phyloP scores from a whole-genome alignment of 2,329 filamentous ascomycete species.

The Aspergillus ochraceus region DNA sequence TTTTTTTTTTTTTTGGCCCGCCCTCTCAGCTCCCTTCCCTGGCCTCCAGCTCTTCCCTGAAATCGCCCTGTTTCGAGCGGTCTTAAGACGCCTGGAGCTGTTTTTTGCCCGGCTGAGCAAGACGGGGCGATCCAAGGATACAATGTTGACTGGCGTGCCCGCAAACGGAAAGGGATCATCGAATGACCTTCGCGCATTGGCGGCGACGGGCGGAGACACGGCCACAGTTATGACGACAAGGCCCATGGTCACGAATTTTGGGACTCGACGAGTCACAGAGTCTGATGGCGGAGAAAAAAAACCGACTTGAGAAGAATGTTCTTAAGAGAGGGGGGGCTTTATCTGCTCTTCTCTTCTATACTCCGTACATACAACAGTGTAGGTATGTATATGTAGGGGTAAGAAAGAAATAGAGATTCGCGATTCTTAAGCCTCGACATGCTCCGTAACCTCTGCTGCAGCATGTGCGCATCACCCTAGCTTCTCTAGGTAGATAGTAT shows the following conservation, averaged over 20 bases:
- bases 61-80: not conserved
- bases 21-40: not conserved
- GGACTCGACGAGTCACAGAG: conserved; percentile 32
- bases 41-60: not conserved
- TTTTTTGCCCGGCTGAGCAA: not conserved
- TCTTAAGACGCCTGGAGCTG: not conserved
- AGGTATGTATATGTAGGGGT: too few species aligned
- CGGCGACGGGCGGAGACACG: conserved; percentile 17
- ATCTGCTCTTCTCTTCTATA: not conserved
- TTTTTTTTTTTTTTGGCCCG: not conserved
- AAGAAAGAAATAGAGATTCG: conserved; percentile 4
- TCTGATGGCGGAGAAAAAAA: not conserved
- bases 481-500: conserved; percentile 30
- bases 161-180: conserved; percentile 24
- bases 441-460: not conserved
- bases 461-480: conserved; percentile 18
- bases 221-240: conserved; percentile 21
- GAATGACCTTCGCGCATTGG: conserved; percentile 16
- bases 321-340: not conserved
- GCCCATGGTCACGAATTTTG: conserved; percentile 21
- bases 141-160: conserved; percentile 16
- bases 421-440: too few species aligned
- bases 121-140: conserved; percentile 17
- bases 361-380: not conserved
- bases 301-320: not conserved